Conservation (phyloP, 2,329 filamentous ascomycete genomes). For the Ceratocystis cubensis region DNA sequence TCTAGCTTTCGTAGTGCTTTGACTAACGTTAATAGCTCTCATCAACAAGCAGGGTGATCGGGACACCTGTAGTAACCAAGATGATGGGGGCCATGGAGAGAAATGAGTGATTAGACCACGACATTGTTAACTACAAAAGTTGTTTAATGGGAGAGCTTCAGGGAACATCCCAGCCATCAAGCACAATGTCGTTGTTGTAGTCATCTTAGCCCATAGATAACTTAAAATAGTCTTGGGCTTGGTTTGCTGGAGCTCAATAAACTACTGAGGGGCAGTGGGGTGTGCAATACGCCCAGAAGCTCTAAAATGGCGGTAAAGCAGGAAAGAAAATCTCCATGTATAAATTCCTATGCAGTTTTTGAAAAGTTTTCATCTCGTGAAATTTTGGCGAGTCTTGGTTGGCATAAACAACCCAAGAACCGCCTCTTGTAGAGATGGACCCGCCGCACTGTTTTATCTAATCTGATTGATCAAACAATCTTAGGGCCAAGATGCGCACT, state of each 20-base stretch:
- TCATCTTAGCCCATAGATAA: not conserved
- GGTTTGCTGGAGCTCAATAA: not conserved
- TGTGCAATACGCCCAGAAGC: not conserved
- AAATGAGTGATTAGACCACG: not conserved
- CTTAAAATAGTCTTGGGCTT: not conserved
- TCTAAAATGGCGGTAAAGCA: not conserved
- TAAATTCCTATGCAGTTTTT: not conserved
- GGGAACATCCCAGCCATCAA: slow-evolving; percentile 8
- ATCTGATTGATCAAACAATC: slow-evolving; percentile 16
- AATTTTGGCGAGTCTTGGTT: slow-evolving; percentile 1
- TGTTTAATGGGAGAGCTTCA: slow-evolving; percentile 5
- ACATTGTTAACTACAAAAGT: slow-evolving; percentile 6
- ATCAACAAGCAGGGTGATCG: not conserved
- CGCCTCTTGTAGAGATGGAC: not conserved
- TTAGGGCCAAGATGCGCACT: not conserved
- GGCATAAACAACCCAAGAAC: not conserved
- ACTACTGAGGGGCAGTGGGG: not conserved
- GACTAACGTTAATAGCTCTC: not conserved
- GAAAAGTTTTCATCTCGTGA: not conserved
- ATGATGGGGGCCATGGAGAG: not conserved
- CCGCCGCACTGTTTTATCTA: slow-evolving; percentile 13
- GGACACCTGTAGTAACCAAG: not conserved
- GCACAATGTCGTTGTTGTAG: slow-evolving; percentile 11
- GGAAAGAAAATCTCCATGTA: not conserved
- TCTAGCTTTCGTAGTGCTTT: not conserved